Evolutionary conservation across 2,329 filamentous ascomycete genomes (phyloP).

Genomic region (Apiospora pterosperma): DNA sequence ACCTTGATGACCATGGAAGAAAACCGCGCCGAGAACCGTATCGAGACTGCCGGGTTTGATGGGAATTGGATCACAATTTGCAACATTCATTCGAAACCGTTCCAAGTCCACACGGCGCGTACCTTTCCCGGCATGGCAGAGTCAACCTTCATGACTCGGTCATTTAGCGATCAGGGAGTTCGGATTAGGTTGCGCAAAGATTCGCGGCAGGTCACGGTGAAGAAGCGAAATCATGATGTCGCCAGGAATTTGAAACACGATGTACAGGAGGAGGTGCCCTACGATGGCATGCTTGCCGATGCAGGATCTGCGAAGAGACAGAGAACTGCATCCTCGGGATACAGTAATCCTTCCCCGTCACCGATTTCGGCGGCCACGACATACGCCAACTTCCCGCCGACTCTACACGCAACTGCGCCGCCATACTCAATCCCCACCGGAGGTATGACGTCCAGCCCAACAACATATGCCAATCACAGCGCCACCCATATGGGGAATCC

Average conservation of each 20-base stretch:
- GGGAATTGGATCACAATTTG: conserved; percentile 31
- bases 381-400: neutral
- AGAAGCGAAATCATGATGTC: conserved; percentile 37
- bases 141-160: conserved; percentile 76
- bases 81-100: conserved; percentile 58
- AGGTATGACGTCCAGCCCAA: neutral
- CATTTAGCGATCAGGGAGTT: conserved; percentile 85
- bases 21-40: neutral
- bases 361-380: neutral
- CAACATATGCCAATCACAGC: neutral
- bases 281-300: neutral
- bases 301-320: neutral
- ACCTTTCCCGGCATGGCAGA: conserved; percentile 77
- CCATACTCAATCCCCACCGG: neutral
- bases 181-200: conserved; percentile 81
- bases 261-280: neutral
- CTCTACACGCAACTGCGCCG: neutral
- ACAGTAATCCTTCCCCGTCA: neutral
- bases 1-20: conserved; percentile 67
- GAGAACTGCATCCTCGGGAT: neutral
- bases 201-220: conserved; percentile 55
- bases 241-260: neutral
- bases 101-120: conserved; percentile 63
- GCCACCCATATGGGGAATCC: neutral
- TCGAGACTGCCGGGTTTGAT: neutral